Percentiles rank a stretch among this genome's conserved stretches.
Conservation (phyloP, 192 early-diverging fungal genomes). For the Umbelopsis sp. region DNA sequence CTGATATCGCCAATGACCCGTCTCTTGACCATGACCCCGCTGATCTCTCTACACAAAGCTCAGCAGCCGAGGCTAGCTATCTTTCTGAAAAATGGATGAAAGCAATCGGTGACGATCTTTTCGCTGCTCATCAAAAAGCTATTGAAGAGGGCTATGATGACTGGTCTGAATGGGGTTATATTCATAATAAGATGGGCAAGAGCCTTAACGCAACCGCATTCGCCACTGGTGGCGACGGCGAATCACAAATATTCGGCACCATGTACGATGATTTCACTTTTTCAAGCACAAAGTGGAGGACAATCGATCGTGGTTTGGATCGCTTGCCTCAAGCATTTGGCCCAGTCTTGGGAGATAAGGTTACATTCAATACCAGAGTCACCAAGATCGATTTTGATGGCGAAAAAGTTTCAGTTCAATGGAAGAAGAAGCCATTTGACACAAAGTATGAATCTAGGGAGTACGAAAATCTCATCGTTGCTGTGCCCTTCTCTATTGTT, state of each 20-base stretch:
- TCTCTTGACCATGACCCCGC: background rate
- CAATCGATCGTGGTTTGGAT: conserved; percentile 34
- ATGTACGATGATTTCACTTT: conserved; percentile 30
- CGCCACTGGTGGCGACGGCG: conserved; percentile 8
- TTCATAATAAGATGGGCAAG: conserved; percentile 25
- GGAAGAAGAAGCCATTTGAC: conserved; percentile 20
- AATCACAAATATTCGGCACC: background rate
- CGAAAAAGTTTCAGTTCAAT: conserved; percentile 29
- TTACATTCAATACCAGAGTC: conserved; percentile 27
- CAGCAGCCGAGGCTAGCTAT: background rate
- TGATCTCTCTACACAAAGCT: background rate
- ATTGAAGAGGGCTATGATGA: conserved; percentile 25
- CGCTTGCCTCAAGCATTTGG: conserved; percentile 37
- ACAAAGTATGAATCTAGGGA: background rate
- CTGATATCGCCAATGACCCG: conserved; percentile 2
- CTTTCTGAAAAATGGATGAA: conserved; percentile 16
- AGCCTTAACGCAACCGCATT: conserved; percentile 23
- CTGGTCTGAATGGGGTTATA: conserved; percentile 25
- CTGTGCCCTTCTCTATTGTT: conserved; percentile 32
- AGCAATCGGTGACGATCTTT: conserved; percentile 22
- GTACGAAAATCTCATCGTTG: conserved; percentile 39
- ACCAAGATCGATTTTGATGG: conserved; percentile 23
- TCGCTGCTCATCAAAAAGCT: conserved; percentile 18
- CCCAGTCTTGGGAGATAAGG: conserved; percentile 21
- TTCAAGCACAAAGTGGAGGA: conserved; percentile 16